Evolutionary conservation across 306 rosid genomes (phyloP), one percentile per base, ranked within the genome.

Genomic region (Mimosa bimucronata): DNA sequence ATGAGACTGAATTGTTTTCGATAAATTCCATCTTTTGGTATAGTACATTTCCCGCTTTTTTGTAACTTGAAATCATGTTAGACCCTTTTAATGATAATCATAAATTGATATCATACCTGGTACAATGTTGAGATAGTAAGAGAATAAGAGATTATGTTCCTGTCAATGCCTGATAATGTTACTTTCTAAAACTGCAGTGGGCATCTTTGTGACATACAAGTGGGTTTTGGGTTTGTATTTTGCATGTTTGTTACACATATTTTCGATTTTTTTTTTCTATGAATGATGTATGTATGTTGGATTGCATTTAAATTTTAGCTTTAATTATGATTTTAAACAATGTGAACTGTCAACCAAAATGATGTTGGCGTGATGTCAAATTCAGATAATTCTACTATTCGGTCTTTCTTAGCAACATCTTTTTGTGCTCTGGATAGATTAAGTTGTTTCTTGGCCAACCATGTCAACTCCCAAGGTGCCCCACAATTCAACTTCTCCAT

Each of bases 401-500:
- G 30, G 72, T 82, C 53, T 21, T 71, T 68, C 53, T 19, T 40
- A 68, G 7, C 41, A 30, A 37, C 31, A 58, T 76, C 41, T 66
- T 77, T 40, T 68, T 28, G 25, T 80, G 64, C 55, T 80, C 25
- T 77, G 74, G 46, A 40, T 75, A 86, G 87, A 52, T 78, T 74
- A 76, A 83, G 46, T 38, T 58, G 70, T 86, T 83, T 75, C 85
- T 73, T 7, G 74, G 83, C 60, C 85, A 74, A 64, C 79, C 77
- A 40, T 37, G 28, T 76, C 74, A 45, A 44, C 65, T 55, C 44
- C 83, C 29, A 64, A 80, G 81, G 61, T 70, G 57, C 70, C 53
- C 89, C 37, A 41, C 74, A 67, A 18, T 38, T 44, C 60, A 44
- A 66, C 23, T 75, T 74, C 61, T 77, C 16, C 74, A 9, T 70